These are phyloP conservation scores for Chlamydomonas sp. DNA, from an alignment of 139 green algal genomes.

Conservation along the genomic window DNA sequence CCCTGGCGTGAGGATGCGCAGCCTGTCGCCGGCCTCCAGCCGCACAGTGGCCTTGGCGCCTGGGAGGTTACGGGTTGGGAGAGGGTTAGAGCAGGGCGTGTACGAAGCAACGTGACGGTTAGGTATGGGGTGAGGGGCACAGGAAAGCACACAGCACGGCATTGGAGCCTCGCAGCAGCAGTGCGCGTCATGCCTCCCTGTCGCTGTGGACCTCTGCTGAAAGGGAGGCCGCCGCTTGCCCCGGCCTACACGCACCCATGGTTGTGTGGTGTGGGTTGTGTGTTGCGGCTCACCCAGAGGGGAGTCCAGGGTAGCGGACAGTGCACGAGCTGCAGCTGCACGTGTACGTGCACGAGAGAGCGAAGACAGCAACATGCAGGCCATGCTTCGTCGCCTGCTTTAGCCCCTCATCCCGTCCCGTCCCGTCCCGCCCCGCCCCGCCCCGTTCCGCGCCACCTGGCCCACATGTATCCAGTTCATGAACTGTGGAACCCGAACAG, in stretches of 20 bases:
- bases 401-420: background rate
- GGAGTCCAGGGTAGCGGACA: too few relatives aligned
- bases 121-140: background rate
- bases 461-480: background rate
- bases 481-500: background rate
- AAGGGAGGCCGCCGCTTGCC: background rate
- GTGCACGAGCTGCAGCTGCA: too few relatives aligned
- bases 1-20: slow-evolving; percentile 82
- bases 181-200: background rate
- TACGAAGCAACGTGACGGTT: too few relatives aligned
- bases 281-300: too few relatives aligned
- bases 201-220: too few relatives aligned
- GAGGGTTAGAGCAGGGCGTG: background rate
- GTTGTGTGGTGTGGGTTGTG: too few relatives aligned
- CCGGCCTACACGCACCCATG: background rate
- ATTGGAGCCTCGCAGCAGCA: background rate
- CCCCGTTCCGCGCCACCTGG: background rate
- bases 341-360: background rate
- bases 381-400: background rate
- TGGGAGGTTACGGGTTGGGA: background rate
- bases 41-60: slow-evolving; percentile 81
- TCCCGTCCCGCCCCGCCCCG: background rate
- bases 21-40: slow-evolving; percentile 65
- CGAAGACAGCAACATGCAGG: background rate
- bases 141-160: background rate